These are phyloP conservation scores for Arabis alpina DNA, from an alignment of 345 rosid species.

Conservation along the genomic window DNA sequence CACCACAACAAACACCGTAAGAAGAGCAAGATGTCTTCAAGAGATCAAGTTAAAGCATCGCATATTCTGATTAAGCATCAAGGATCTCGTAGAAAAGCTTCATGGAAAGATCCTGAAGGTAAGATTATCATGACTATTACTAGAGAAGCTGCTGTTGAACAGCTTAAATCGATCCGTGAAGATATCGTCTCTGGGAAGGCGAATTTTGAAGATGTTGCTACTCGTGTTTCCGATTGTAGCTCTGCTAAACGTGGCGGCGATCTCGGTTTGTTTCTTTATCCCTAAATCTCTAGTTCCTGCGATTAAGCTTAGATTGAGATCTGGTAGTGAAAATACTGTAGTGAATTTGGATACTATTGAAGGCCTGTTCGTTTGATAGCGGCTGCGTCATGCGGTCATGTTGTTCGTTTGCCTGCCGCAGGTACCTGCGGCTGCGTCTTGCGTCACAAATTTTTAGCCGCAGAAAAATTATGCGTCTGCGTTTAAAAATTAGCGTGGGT, in stretches of 20 bases:
- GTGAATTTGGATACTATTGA: too few relatives aligned
- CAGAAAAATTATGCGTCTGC: too few relatives aligned
- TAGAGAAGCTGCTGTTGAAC: slow-evolving; percentile 70
- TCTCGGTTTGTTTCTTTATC: too few relatives aligned
- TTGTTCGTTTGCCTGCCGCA: too few relatives aligned
- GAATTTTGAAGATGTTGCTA: slow-evolving; percentile 78
- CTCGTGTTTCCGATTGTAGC: slow-evolving; percentile 88
- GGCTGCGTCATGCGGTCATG: too few relatives aligned
- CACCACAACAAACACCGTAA: slow-evolving; percentile 42
- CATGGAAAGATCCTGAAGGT: slow-evolving; percentile 99
- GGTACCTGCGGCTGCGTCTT: too few relatives aligned
- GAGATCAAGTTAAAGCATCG: slow-evolving; percentile 73
- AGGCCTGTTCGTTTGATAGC: too few relatives aligned
- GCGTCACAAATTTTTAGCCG: too few relatives aligned
- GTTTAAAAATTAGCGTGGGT: too few relatives aligned
- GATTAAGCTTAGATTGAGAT: neutral
- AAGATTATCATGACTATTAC: slow-evolving; percentile 67
- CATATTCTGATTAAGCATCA: slow-evolving; percentile 94
- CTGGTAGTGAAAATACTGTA: too few relatives aligned
- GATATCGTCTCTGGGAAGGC: slow-evolving; percentile 80
- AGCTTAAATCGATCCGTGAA: slow-evolving; percentile 70
- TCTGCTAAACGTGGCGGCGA: slow-evolving; percentile 98
- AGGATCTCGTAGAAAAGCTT: slow-evolving; percentile 90
- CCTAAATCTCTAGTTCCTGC: too few relatives aligned
- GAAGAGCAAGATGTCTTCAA: slow-evolving; percentile 52